Base-by-base conservation (phyloP, 2,329 filamentous ascomycete species). In the Nigrospora sphaerica region DNA sequence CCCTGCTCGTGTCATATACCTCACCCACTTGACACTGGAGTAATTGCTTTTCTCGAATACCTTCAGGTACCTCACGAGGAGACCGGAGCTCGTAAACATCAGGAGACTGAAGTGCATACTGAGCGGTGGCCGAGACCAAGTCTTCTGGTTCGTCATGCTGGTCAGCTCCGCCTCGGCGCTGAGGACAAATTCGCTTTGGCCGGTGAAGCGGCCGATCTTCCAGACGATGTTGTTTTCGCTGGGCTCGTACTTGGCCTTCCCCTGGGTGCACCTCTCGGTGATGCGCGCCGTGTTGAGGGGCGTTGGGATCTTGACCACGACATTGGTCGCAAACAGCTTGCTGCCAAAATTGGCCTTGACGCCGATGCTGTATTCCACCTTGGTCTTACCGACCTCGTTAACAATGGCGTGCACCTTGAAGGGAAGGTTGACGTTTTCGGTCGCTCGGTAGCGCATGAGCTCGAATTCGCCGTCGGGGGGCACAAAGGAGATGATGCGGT, bases 1-100 rank as follows among this genome's bases (percentile, higher is more conserved):
- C 28, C 93, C 93, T 14, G 92, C 93, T 55, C 92, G 83, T 16
- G 93, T 98, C 93, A 98, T 97, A 68, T 98, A 98, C 57, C 93
- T 77, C 57, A 98, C 93, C 93, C 93, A 98, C 69, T 98, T 98
- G 42, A 98, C 93, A 62, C 90, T 95, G 52, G 88, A 95, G 66
- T 98, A 98, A 68, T 97, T 97, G 68, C 81, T 93, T 82, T 98
- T 98, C 73, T 98, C 93, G 71, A 98, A 98, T 2, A 98, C 93
- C 71, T 98, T 98, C 48, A 98, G 70, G 66, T 98, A 98, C 42
- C 95, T 76, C 47, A 98, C 93, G 53, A 98, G 64, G 62, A 98
- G 65, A 1, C 93, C 93, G 1, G 87, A 95, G 62, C 89, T 95
- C 17, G 93, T 98, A 63, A 98, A 98, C 95, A 98, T 98, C 59